phyloP scores from a whole-genome alignment of 768 basidiomycete genomes.

The Phlebiopsis gigantea region DNA sequence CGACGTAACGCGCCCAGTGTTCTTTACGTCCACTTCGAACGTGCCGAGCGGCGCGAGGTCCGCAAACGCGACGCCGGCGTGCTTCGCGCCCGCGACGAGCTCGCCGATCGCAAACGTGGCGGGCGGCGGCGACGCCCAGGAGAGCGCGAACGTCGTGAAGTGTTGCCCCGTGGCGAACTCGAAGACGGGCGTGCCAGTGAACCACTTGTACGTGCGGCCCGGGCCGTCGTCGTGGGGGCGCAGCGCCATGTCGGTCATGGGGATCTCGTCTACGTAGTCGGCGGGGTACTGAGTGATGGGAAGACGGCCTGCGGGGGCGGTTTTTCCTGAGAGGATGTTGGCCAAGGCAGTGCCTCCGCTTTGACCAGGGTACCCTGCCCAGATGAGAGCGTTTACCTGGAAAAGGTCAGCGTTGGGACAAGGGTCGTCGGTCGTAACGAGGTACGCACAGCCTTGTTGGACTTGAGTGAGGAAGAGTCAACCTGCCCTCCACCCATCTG shows the following conservation, averaged over 20 bases:
- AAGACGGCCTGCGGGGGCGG: slow-evolving; percentile 50
- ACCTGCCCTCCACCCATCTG: slow-evolving; percentile 58
- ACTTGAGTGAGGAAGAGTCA: slow-evolving; percentile 42
- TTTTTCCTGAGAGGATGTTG: slow-evolving; percentile 47
- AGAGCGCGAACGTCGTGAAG: slow-evolving; percentile 43
- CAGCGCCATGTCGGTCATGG: slow-evolving; percentile 56
- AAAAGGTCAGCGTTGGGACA: neutral
- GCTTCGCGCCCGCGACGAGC: slow-evolving; percentile 27
- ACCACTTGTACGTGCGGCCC: slow-evolving; percentile 58
- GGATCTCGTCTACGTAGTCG: slow-evolving; percentile 39
- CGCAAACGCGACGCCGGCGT: slow-evolving; percentile 16
- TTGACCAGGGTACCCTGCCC: slow-evolving; percentile 56
- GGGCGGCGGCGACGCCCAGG: slow-evolving; percentile 33
- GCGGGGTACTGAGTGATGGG: slow-evolving; percentile 50
- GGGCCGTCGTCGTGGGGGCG: slow-evolving; percentile 44
- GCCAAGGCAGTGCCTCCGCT: slow-evolving; percentile 49
- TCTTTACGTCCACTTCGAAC: slow-evolving; percentile 43
- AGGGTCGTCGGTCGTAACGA: neutral
- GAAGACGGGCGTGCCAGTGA: slow-evolving; percentile 43
- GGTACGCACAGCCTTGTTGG: slow-evolving; percentile 32
- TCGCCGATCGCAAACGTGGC: slow-evolving; percentile 35
- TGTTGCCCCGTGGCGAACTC: slow-evolving; percentile 52
- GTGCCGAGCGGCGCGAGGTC: slow-evolving; percentile 46
- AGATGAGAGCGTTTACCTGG: slow-evolving; percentile 48
- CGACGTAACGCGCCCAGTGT: slow-evolving; percentile 42